Evolutionary conservation across 495 filamentous ascomycete species (phyloP), one percentile per base, ranked within the genome.

Genomic region (Aspergillus heteromorphus): DNA sequence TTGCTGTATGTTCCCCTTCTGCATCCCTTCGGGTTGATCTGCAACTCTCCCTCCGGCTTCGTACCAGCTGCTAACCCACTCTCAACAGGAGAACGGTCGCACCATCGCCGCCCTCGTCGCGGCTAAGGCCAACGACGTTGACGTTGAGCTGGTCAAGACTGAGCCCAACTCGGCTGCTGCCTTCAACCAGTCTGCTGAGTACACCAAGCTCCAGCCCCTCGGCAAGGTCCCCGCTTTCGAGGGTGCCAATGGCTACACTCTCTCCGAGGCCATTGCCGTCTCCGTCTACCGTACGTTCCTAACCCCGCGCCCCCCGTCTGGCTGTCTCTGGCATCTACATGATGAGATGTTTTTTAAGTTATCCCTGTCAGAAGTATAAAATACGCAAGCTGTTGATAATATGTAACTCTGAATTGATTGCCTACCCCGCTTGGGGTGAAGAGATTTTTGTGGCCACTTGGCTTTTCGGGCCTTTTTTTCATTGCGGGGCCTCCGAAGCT

Each of bases 71-170:
- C 56, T 63, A 53, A 63, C 49, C 21, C 11, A 51, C 1, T 65
- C 45, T 49, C 55, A 45, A 45, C 63, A 97, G 93, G 80, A 79
- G 64, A 96, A 97, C 80, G 76, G 85, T 76, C 92, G 93, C 78
- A 88, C 90, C 67, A 91, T 88, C 70, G 81, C 83, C 62, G 85
- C 95, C 75, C 80, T 83, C 67, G 91, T 89, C 65, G 89, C 96
- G 64, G 95, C 93, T 58, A 97, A 97, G 83, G 89, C 87, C 72
- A 97, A 97, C 77, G 83, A 86, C 65, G 81, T 99, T 61, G 89
- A 97, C 49, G 65, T 99, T 58, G 89, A 97, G 76, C 67, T 89
- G 54, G 87, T 95, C 49, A 72, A 85, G 59, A 86, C 83, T 59
- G 77, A 87, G 70, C 55, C 65, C 38, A 63, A 71, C 61, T 59